Percentiles rank a stretch among this genome's conserved stretches.
These are phyloP conservation scores for Apiotrichum porosum DNA, from an alignment of 1,284 basidiomycete species.

Conservation along the genomic window DNA sequence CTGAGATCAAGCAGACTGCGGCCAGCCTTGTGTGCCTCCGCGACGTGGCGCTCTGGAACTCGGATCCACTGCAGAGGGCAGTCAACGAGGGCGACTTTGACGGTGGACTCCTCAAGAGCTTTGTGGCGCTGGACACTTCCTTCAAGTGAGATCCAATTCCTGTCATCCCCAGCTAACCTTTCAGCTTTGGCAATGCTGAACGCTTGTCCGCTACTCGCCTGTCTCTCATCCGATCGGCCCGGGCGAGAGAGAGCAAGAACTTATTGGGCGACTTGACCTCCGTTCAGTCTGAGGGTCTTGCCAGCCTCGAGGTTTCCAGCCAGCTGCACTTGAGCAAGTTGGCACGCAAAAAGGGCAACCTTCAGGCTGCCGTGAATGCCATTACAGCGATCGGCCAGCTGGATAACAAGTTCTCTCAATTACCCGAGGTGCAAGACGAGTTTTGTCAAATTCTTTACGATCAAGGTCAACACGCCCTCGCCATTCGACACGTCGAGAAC, in stretches of 20 bases:
- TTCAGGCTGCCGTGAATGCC: constrained; percentile 82
- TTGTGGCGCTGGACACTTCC: constrained; percentile 54
- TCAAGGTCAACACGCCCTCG: constrained; percentile 75
- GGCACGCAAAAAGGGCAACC: constrained; percentile 64
- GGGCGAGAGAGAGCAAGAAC: constrained; percentile 55
- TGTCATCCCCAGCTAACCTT: background rate
- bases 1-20: constrained; percentile 62
- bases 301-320: constrained; percentile 63
- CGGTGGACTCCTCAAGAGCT: constrained; percentile 48
- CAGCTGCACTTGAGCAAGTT: constrained; percentile 68
- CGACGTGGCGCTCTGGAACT: constrained; percentile 55
- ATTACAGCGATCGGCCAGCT: constrained; percentile 68
- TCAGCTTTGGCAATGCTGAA: constrained; percentile 71
- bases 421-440: constrained; percentile 56
- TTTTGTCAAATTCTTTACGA: constrained; percentile 87
- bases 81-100: constrained; percentile 44
- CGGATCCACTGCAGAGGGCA: constrained; percentile 18
- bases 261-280: constrained; percentile 63
- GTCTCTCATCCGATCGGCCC: constrained; percentile 69
- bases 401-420: constrained; percentile 48
- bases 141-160: constrained; percentile 66
- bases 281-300: constrained; percentile 55
- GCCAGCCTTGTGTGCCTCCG: constrained; percentile 71
- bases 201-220: constrained; percentile 74
- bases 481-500: constrained; percentile 62